Evolutionary conservation across 495 filamentous ascomycete species (phyloP), one percentile per base, ranked within the genome.

Genomic region (Penicillium arizonense): DNA sequence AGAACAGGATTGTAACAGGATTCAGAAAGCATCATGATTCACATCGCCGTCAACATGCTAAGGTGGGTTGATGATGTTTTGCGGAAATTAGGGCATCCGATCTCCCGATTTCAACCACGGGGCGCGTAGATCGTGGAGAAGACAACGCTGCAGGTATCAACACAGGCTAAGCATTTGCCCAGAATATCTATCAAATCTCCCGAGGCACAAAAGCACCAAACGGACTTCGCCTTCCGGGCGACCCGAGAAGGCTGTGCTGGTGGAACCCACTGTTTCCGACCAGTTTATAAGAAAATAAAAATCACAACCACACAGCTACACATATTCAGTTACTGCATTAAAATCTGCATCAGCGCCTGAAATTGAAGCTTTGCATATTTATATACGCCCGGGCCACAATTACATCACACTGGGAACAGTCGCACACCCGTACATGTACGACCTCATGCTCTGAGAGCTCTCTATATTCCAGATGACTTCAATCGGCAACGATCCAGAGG

Each of bases 241-340:
- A 50, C 48, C 58, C 54, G 67, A 65, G 68, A 55, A 64, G 71
- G 67, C 69, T 72, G 67, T 71, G 69, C 57, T 50, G 62, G 69
- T 69, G 68, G 70, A 70, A 63, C 61, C 64, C 60, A 13, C 49
- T 54, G 52, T 52, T 60, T 62, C 30, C 55, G 44, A 50, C 26
- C 47, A 41, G 13, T 38, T 35, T 46, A 46, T 46, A 20, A 45
- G 11, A 28, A 32, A 28, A 26, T 1, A 30, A 49, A 49, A 49
- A 32, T 23, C 3, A 16, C 34, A 18, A 32, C 49, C 18, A 18
- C 18, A 18, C 18, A 18, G 18, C 38, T 41, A 3, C 13, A 30
- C 28, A 7, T 30, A 30, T 10, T 7, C 7, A 30, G 5, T 9
- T 30, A 30, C 28, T 30, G 8, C 8, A 30, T 10, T 30, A 2